phyloP scores from a whole-genome alignment of 306 rosid genomes.

The Rosa chinensis region DNA sequence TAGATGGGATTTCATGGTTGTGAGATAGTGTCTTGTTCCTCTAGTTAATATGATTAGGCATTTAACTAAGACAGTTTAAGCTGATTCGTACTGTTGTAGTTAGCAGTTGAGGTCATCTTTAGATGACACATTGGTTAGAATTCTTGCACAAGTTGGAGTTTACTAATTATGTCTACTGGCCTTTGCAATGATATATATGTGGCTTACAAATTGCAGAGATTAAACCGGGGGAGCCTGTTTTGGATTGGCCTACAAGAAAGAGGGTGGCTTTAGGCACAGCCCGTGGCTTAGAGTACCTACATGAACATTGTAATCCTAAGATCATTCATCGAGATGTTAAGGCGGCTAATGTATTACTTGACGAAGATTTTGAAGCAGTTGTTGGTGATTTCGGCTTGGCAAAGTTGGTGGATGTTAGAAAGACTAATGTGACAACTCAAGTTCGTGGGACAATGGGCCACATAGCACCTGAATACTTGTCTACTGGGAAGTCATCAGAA shows the following conservation, averaged over 20 bases:
- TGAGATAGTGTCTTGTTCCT: not conserved
- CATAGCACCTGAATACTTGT: constrained; percentile 98
- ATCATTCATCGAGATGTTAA: constrained; percentile 98
- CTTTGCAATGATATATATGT: constrained; percentile 24
- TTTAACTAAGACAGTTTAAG: not conserved
- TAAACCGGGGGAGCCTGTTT: constrained; percentile 76
- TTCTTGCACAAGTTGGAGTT: not conserved
- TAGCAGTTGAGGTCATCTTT: constrained; percentile 4
- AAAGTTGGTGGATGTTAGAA: constrained; percentile 95
- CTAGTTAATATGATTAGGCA: not conserved
- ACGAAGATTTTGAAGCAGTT: constrained; percentile 97
- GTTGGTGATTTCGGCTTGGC: constrained; percentile 99
- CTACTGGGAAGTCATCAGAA: constrained; percentile 96
- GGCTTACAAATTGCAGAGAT: constrained; percentile 56
- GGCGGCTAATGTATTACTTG: constrained; percentile 96
- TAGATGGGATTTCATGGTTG: not conserved
- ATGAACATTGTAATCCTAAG: constrained; percentile 98
- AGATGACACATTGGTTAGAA: not conserved
- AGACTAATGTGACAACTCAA: constrained; percentile 94
- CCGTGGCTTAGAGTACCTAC: constrained; percentile 95
- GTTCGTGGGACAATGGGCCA: constrained; percentile 99
- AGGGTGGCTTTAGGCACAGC: constrained; percentile 93
- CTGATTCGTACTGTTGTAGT: not conserved
- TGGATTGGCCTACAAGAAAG: constrained; percentile 89
- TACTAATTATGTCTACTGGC: constrained; percentile 1